These are phyloP conservation scores for Iberis amara DNA, from an alignment of 441 rosid genomes.

Conservation along the genomic window DNA sequence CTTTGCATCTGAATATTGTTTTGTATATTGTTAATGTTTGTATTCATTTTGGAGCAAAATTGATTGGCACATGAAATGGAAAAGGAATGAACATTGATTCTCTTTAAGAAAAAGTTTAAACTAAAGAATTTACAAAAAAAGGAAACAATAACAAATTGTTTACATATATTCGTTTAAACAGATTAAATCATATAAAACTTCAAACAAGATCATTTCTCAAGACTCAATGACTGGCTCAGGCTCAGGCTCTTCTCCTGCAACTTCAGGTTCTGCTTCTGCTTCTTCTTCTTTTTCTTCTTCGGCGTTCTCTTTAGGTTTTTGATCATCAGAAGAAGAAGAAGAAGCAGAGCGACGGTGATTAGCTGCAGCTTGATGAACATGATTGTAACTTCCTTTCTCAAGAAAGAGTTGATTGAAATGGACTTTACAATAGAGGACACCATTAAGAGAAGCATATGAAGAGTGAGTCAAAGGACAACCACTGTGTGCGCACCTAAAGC, in stretches of 20 bases:
- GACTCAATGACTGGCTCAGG: slow-evolving; percentile 19
- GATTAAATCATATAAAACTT: slow-evolving; percentile 20
- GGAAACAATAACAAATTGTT: slow-evolving; percentile 11
- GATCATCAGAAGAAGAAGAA: slow-evolving; percentile 21
- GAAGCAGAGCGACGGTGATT: slow-evolving; percentile 28
- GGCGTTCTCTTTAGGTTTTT: slow-evolving; percentile 11
- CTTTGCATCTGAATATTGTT: too few species aligned
- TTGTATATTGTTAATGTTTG: slow-evolving; percentile 13
- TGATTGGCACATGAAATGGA: not conserved
- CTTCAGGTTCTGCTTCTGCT: slow-evolving; percentile 15
- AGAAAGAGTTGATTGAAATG: slow-evolving; percentile 85
- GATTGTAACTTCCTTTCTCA: slow-evolving; percentile 71
- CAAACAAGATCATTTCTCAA: slow-evolving; percentile 22
- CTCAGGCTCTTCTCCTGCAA: slow-evolving; percentile 26
- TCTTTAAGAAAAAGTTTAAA: slow-evolving; percentile 14
- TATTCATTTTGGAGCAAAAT: not conserved
- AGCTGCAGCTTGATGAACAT: slow-evolving; percentile 28
- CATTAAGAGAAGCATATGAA: slow-evolving; percentile 76
- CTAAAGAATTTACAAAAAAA: slow-evolving; percentile 24
- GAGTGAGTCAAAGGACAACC: slow-evolving; percentile 83
- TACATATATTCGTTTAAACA: slow-evolving; percentile 21
- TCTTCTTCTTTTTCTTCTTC: slow-evolving; percentile 16
- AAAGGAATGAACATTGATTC: slow-evolving; percentile 4
- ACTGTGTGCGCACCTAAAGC: slow-evolving; percentile 81
- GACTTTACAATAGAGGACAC: slow-evolving; percentile 85